Evolutionary conservation across 371 early-diverging fungal genomes (phyloP).

Genomic region (Circinella minor): DNA sequence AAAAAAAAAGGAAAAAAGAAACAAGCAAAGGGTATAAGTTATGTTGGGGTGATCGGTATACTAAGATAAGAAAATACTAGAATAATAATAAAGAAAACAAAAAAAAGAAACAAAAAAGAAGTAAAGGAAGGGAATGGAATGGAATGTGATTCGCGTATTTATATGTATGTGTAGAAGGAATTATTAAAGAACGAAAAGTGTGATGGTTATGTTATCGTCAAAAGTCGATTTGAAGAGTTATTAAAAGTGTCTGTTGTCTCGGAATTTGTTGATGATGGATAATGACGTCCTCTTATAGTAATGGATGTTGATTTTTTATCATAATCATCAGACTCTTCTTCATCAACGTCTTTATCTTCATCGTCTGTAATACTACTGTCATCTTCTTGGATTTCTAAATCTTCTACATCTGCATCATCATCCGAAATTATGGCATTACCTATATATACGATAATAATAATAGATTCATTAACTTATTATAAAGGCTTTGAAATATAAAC

Average conservation of each 20-base stretch:
- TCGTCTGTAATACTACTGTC: background rate
- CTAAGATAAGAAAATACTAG: background rate
- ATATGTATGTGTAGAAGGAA: background rate
- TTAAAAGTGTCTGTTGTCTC: background rate
- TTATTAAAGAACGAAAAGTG: background rate
- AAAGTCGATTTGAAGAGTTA: background rate
- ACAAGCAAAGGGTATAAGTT: background rate
- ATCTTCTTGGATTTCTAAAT: conserved; percentile 12
- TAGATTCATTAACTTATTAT: background rate
- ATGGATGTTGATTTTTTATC: background rate
- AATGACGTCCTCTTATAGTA: background rate
- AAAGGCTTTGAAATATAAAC: background rate
- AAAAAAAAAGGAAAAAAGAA: background rate
- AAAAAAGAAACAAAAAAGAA: background rate
- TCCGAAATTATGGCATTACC: conserved; percentile 16
- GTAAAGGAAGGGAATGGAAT: background rate
- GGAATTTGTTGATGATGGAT: background rate
- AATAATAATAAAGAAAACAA: background rate
- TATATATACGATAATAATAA: background rate
- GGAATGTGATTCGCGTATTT: too few relatives aligned
- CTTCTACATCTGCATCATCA: conserved; percentile 16
- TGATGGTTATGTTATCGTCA: conserved; percentile 5
- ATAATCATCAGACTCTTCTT: background rate
- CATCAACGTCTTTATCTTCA: conserved; percentile 8
- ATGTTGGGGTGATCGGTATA: background rate